These are phyloP conservation scores for Agaricus sinodeliciosus DNA, from an alignment of 768 basidiomycete species.

Conservation along the genomic window DNA sequence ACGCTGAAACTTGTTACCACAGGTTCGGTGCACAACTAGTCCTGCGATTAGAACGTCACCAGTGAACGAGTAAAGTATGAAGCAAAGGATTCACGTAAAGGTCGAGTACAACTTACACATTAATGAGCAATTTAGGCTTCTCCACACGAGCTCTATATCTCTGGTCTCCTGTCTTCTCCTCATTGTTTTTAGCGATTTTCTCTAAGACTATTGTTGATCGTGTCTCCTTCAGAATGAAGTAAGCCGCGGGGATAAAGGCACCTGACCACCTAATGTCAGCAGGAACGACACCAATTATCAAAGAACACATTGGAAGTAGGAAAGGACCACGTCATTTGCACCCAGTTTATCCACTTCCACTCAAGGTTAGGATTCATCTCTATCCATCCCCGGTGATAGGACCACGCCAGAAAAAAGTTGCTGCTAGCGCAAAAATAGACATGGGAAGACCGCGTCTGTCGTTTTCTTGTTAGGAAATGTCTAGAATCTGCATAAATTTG, in stretches of 20 bases:
- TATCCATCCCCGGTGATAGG: constrained; percentile 23
- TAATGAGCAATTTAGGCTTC: constrained; percentile 46
- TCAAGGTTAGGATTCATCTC: constrained; percentile 20
- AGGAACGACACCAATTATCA: constrained; percentile 23
- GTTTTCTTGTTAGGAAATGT: neutral
- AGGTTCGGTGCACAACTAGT: constrained; percentile 64
- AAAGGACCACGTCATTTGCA: constrained; percentile 22
- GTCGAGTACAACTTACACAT: constrained; percentile 70
- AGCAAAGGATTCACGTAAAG: constrained; percentile 46
- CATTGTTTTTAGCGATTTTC: constrained; percentile 49
- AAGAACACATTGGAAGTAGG: neutral
- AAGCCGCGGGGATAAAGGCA: constrained; percentile 39
- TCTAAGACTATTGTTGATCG: constrained; percentile 65
- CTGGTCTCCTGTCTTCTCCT: constrained; percentile 57
- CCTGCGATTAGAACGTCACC: constrained; percentile 27
- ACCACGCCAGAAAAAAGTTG: constrained; percentile 19
- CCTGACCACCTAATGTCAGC: constrained; percentile 19
- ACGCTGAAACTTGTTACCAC: constrained; percentile 71
- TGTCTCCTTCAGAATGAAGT: constrained; percentile 66
- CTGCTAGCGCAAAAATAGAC: constrained; percentile 60
- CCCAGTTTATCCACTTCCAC: constrained; percentile 27
- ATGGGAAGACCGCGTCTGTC: constrained; percentile 73
- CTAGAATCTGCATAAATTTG: neutral
- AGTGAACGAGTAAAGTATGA: neutral
- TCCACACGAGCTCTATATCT: constrained; percentile 61